These are phyloP conservation scores for Fusarium algeriense DNA, from an alignment of 2,329 filamentous ascomycete species.

Conservation along the genomic window DNA sequence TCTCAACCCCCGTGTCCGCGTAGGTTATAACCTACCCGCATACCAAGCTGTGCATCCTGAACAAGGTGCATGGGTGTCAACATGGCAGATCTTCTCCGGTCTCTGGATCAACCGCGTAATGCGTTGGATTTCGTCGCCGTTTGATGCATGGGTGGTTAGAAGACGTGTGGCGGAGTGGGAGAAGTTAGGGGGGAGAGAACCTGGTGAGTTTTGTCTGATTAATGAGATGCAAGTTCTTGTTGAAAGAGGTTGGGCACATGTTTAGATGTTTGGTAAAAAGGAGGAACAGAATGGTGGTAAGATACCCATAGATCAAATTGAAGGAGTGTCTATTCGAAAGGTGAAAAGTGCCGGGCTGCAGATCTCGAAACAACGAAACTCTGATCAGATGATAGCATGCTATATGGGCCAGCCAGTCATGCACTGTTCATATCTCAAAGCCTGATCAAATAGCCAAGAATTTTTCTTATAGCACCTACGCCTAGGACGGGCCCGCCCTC, in stretches of 20 bases:
- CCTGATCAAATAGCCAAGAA: not conserved
- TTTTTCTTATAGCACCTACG: not conserved
- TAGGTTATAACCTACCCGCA: slow-evolving; percentile 70
- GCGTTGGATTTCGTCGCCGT: slow-evolving; percentile 55
- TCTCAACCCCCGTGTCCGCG: slow-evolving; percentile 76
- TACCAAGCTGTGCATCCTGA: slow-evolving; percentile 63
- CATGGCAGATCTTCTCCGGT: slow-evolving; percentile 62
- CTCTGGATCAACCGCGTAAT: slow-evolving; percentile 69
- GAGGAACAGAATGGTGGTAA: not conserved
- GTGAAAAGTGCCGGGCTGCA: not conserved
- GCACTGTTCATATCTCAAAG: not conserved
- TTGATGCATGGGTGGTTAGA: slow-evolving; percentile 52
- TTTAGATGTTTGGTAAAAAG: not conserved
- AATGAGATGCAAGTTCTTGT: slow-evolving; percentile 72
- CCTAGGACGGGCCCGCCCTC: not conserved
- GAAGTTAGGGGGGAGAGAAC: slow-evolving; percentile 55
- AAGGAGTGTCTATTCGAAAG: not conserved
- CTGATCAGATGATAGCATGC: not conserved
- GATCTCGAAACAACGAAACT: not conserved
- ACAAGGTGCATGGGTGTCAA: slow-evolving; percentile 59
- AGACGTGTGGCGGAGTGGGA: slow-evolving; percentile 56
- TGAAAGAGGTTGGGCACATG: slow-evolving; percentile 70
- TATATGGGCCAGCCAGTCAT: not conserved
- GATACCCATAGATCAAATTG: slow-evolving; percentile 28
- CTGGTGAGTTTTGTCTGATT: slow-evolving; percentile 65